phyloP scores from a whole-genome alignment of 2,329 filamentous ascomycete genomes.

The Pseudogymnoascus verrucosus region DNA sequence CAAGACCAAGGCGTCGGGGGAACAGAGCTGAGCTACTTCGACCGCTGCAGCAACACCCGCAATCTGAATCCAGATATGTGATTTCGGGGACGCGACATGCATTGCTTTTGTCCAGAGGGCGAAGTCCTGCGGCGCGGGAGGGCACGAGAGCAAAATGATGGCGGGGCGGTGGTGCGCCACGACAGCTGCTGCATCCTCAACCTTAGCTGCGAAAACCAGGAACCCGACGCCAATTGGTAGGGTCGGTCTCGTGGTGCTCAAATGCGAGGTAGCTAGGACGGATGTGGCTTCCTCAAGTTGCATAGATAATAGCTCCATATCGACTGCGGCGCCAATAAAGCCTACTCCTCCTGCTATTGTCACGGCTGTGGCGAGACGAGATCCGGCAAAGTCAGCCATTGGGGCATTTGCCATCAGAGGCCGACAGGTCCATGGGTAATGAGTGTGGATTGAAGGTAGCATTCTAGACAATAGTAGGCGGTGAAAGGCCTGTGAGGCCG shows the following conservation, averaged over 20 bases:
- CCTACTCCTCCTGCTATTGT: constrained; percentile 46
- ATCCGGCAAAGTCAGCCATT: constrained; percentile 56
- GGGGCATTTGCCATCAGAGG: constrained; percentile 57
- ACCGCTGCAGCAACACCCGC: constrained; percentile 24
- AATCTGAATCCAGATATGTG: constrained; percentile 30
- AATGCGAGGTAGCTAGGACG: constrained; percentile 12
- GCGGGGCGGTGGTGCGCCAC: constrained; percentile 12
- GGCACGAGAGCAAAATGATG: constrained; percentile 42
- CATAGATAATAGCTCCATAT: constrained; percentile 14
- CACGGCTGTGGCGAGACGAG: constrained; percentile 50
- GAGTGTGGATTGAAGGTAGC: background rate
- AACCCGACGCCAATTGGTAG: constrained; percentile 41
- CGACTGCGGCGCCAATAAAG: constrained; percentile 37
- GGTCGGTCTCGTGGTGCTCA: background rate
- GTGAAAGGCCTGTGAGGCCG: background rate
- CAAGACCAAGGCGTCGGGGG: constrained; percentile 29
- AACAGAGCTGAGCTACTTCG: constrained; percentile 17
- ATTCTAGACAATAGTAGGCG: background rate
- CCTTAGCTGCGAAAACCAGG: constrained; percentile 19
- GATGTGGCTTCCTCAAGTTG: constrained; percentile 22
- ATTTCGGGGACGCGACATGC: constrained; percentile 18
- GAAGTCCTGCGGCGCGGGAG: constrained; percentile 23
- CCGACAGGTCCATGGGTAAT: background rate
- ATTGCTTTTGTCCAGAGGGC: constrained; percentile 25
- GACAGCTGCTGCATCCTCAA: constrained; percentile 4